These are phyloP conservation scores for Pythium rishiriense DNA, from an alignment of 352 stramenopile genomes.

Conservation along the genomic window DNA sequence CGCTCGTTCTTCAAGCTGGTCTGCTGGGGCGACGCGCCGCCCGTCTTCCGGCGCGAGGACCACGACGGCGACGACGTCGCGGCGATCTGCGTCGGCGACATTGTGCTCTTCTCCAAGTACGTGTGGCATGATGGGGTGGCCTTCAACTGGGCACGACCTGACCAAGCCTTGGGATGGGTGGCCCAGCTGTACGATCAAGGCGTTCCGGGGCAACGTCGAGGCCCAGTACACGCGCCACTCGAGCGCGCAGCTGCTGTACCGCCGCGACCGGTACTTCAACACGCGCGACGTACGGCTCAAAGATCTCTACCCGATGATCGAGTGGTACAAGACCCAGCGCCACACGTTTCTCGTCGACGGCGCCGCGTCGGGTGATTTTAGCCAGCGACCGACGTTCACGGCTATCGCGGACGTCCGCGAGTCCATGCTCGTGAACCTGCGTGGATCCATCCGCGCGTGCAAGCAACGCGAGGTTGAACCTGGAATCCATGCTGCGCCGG, in stretches of 20 bases:
- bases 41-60: slow-evolving; percentile 39
- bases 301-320: slow-evolving; percentile 64
- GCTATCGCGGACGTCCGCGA: slow-evolving; percentile 51
- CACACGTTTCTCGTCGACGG: slow-evolving; percentile 33
- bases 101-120: slow-evolving; percentile 52
- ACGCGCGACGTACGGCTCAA: slow-evolving; percentile 50
- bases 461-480: neutral
- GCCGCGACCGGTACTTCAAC: slow-evolving; percentile 57
- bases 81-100: slow-evolving; percentile 47
- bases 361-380: neutral
- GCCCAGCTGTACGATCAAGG: slow-evolving; percentile 41
- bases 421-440: slow-evolving; percentile 55
- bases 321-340: slow-evolving; percentile 65
- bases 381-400: slow-evolving; percentile 5
- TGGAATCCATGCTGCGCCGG: neutral
- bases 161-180: no score
- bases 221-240: slow-evolving; percentile 50
- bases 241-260: slow-evolving; percentile 57
- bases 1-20: slow-evolving; percentile 55
- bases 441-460: slow-evolving; percentile 3
- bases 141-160: no score
- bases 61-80: slow-evolving; percentile 32
- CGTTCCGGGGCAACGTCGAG: slow-evolving; percentile 49
- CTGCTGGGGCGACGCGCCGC: slow-evolving; percentile 49
- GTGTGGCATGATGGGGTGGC: slow-evolving; percentile 16